Evolutionary conservation across 176 grass and related monocot genomes (phyloP).

Genomic region (Ensete glaucum): DNA sequence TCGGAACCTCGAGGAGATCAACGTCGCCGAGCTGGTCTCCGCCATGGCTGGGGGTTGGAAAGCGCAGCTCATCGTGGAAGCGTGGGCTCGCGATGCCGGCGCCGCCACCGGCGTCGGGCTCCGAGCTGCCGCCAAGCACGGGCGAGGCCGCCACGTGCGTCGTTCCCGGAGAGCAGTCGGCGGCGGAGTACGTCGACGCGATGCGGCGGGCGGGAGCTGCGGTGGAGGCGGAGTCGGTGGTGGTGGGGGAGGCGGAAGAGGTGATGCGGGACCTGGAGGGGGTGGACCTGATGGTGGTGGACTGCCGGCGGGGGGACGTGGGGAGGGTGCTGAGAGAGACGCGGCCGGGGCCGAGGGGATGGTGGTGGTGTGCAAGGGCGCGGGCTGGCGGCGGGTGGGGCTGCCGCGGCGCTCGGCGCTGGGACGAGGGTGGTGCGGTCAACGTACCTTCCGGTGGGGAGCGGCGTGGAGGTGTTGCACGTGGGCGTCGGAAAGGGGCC

Average conservation of each 20-base stretch:
- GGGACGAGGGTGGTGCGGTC: slow-evolving; percentile 55
- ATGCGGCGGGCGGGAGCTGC: slow-evolving; percentile 7
- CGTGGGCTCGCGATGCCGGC: slow-evolving; percentile 8
- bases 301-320: slow-evolving; percentile 37
- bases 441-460: slow-evolving; percentile 54
- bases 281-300: slow-evolving; percentile 59
- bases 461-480: slow-evolving; percentile 68
- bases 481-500: slow-evolving; percentile 75
- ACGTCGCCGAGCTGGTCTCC: slow-evolving; percentile 49
- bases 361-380: slow-evolving; percentile 45
- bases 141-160: slow-evolving; percentile 16
- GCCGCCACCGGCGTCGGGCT: slow-evolving; percentile 31
- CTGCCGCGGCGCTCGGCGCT: slow-evolving; percentile 13
- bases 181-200: neutral
- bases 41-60: slow-evolving; percentile 68
- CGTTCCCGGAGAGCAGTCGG: slow-evolving; percentile 4
- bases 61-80: slow-evolving; percentile 62
- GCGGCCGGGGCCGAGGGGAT: slow-evolving; percentile 44
- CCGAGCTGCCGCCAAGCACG: slow-evolving; percentile 20
- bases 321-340: slow-evolving; percentile 33
- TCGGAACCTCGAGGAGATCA: slow-evolving; percentile 19
- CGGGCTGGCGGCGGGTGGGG: neutral
- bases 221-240: slow-evolving; percentile 16
- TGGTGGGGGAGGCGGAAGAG: slow-evolving; percentile 21
- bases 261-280: slow-evolving; percentile 44